Evolutionary conservation across 2,329 filamentous ascomycete genomes (phyloP).

Genomic region (Penicillium sp.): DNA sequence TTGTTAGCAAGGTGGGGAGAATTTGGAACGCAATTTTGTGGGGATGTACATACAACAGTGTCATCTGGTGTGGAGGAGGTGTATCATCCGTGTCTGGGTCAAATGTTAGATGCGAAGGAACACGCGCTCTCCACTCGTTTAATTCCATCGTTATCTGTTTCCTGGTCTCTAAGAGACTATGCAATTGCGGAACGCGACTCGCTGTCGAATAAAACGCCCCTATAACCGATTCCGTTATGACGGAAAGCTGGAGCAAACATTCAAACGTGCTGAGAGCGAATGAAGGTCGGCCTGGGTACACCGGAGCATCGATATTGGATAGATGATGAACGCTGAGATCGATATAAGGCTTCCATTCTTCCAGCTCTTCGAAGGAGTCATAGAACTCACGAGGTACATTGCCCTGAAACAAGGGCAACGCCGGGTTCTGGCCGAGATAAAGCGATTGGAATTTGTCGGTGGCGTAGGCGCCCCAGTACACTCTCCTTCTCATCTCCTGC

Average conservation of each 20-base stretch:
- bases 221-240: slow-evolving; percentile 6
- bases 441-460: slow-evolving; percentile 46
- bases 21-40: too few relatives aligned
- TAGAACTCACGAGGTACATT: neutral
- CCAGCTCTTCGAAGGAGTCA: slow-evolving; percentile 13
- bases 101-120: slow-evolving; percentile 4
- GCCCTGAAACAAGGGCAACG: neutral
- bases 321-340: neutral
- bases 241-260: neutral
- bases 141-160: neutral
- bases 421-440: slow-evolving; percentile 2
- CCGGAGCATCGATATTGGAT: neutral
- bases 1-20: too few relatives aligned
- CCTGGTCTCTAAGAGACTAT: neutral
- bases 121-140: neutral
- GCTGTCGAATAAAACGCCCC: slow-evolving; percentile 3
- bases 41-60: too few relatives aligned
- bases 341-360: neutral
- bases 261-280: slow-evolving; percentile 1
- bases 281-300: neutral
- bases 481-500: neutral
- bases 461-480: slow-evolving; percentile 19
- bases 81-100: neutral
- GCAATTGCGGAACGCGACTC: neutral
- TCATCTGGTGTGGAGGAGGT: too few relatives aligned